Percentiles rank a stretch among this genome's conserved stretches.
These are phyloP conservation scores for Calocera viscosa DNA, from an alignment of 768 basidiomycete genomes.

Conservation along the genomic window DNA sequence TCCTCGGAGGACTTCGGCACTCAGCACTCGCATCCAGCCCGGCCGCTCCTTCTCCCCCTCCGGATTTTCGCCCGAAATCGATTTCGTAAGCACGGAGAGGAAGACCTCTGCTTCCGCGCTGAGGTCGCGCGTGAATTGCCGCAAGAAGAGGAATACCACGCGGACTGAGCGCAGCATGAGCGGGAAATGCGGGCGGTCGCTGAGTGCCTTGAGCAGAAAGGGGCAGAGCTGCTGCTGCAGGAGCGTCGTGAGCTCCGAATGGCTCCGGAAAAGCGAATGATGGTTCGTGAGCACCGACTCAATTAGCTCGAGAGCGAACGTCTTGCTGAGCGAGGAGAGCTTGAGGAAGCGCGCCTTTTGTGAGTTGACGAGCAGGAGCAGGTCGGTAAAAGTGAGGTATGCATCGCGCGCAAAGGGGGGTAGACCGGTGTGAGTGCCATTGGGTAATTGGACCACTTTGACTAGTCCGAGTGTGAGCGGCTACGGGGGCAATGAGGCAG, in stretches of 20 bases:
- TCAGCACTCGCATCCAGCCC: slow-evolving; percentile 78
- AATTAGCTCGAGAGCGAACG: slow-evolving; percentile 91
- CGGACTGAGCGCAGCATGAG: slow-evolving; percentile 82
- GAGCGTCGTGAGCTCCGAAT: slow-evolving; percentile 71
- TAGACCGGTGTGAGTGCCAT: slow-evolving; percentile 50
- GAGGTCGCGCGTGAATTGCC: slow-evolving; percentile 76
- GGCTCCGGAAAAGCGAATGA: slow-evolving; percentile 74
- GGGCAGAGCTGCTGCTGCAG: slow-evolving; percentile 84
- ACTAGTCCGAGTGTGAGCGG: slow-evolving; percentile 18
- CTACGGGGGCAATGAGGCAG: slow-evolving; percentile 7
- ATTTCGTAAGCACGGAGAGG: slow-evolving; percentile 40
- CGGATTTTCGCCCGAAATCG: slow-evolving; percentile 30
- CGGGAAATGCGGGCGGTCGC: slow-evolving; percentile 69
- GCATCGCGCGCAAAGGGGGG: slow-evolving; percentile 72
- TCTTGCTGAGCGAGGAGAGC: slow-evolving; percentile 72
- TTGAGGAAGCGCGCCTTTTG: slow-evolving; percentile 72
- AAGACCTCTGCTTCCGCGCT: slow-evolving; percentile 78
- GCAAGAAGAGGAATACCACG: slow-evolving; percentile 84
- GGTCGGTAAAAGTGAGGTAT: slow-evolving; percentile 79
- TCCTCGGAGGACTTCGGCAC: slow-evolving; percentile 86
- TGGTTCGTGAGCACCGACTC: slow-evolving; percentile 94
- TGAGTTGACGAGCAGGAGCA: slow-evolving; percentile 76
- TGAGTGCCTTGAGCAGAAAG: slow-evolving; percentile 71
- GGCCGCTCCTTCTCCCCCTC: slow-evolving; percentile 31
- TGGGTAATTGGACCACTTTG: slow-evolving; percentile 46